Evolutionary conservation across 2,329 filamentous ascomycete genomes (phyloP).

Genomic region (Parastagonospora avenae): DNA sequence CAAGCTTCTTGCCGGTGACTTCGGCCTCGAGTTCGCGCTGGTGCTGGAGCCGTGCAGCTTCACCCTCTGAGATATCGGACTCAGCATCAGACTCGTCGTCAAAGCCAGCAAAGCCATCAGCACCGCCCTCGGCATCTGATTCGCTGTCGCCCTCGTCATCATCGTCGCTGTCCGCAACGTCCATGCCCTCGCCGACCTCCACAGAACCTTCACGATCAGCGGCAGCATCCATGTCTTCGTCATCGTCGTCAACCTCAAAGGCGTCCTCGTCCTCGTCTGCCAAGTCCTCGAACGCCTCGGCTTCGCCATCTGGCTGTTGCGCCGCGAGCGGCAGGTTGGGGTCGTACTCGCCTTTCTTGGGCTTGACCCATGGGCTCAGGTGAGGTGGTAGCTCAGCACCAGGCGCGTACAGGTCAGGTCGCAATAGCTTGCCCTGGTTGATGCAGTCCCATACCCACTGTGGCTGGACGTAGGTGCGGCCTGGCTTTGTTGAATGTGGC

Average conservation of each 20-base stretch:
- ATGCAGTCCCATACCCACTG: constrained; percentile 99
- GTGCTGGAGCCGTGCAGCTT: constrained; percentile 69
- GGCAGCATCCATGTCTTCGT: constrained; percentile 36
- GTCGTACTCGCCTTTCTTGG: constrained; percentile 85
- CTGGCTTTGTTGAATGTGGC: constrained; percentile 79
- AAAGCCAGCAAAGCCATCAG: constrained; percentile 55
- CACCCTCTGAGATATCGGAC: constrained; percentile 58
- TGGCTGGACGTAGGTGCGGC: constrained; percentile 89
- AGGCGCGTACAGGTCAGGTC: constrained; percentile 85
- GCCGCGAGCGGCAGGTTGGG: constrained; percentile 84
- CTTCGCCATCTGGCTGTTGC: constrained; percentile 86
- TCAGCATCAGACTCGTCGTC: constrained; percentile 51
- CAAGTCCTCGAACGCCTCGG: constrained; percentile 69
- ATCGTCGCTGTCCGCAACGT: constrained; percentile 50
- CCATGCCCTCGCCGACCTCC: constrained; percentile 57
- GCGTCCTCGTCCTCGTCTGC: constrained; percentile 48
- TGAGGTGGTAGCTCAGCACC: constrained; percentile 91
- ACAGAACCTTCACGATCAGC: constrained; percentile 48
- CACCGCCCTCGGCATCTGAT: constrained; percentile 35
- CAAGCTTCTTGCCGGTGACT: constrained; percentile 69
- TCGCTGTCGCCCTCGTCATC: constrained; percentile 54
- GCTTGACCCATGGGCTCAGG: constrained; percentile 93
- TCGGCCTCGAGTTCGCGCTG: constrained; percentile 94
- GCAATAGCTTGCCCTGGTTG: constrained; percentile 87
- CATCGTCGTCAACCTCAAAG: constrained; percentile 32